Base-by-base conservation (phyloP, 305 asterid species). In the Plantago lanceolata region DNA sequence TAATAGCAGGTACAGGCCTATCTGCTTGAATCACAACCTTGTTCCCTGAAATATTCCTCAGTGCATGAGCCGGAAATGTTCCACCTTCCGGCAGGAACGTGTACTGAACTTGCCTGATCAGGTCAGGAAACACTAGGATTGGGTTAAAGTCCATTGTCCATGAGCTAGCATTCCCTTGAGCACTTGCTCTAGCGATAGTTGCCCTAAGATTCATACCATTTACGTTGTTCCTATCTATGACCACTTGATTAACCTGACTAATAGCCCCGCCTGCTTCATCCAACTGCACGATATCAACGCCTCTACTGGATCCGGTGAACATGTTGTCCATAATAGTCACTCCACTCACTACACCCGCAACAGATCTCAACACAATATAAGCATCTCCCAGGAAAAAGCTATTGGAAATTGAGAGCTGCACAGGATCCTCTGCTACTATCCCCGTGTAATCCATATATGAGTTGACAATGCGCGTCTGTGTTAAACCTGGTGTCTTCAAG, bases 381-480 rank as follows among this genome's bases (percentile, higher is more conserved):
- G 81, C 96, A 20, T 85, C 97, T 2, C 98, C 98, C 5, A 89
- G 92, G 71, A 92, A 92, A 59, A 87, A 93, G 9, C 78, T 72
- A 49, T 71, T 73, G 0, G 92, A 73, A 16, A 93, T 66, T 14
- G 82, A 81, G 26, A 93, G 83, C 64, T 93, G 97, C 19, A 85
- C 96, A 0, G 97, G 97, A 24, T 92, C 98, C 75, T 89, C 98
- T 0, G 94, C 98, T 0, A 93, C 94, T 17, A 87, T 87, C 17
- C 96, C 88, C 0, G 97, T 87, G 76, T 12, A 93, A 65, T 89
- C 97, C 49, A 93, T 49, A 77, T 89, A 93, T 0, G 90, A 89
- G 26, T 89, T 75, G 6, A 85, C 81, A 1, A 93, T 89, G 3
- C 97, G 71, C 19, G 94, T 85, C 66, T 93, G 98, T 3, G 97